Base-by-base conservation (phyloP, 1,284 basidiomycete genomes). In the Termitomyces sp. region DNA sequence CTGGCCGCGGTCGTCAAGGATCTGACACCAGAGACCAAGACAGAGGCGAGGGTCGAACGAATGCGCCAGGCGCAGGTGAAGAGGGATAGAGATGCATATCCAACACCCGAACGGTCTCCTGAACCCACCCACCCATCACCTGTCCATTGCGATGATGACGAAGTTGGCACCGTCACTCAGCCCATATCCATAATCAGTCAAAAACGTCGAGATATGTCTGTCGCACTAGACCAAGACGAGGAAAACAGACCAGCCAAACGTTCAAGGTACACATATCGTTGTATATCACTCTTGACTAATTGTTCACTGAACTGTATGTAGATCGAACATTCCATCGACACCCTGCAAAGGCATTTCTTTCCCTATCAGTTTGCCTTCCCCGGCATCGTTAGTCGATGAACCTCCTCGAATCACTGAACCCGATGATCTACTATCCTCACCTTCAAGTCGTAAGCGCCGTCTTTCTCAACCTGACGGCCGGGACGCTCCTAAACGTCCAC, bases 391-490 rank as follows among this genome's bases (percentile, higher is more conserved):
- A 3, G 3, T 46, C 0, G 54, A 56, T 5, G 54, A 56, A 16
- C 16, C 18, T 1, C 3, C 47, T 1, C 46, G 28, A 39, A 21
- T 18, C 14, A 2, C 10, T 30, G 42, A 31, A 46, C n/a, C 35
- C 16, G 9, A 34, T 16, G 2, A 39, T 28, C 10, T 39, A 33
- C 41, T 31, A 31, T n/a, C 21, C 21, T 39, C 42, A 16, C 43
- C 41, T 24, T 19, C 19, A n/a, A 41, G 34, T 24, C 56, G 46
- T 37, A 72, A 74, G 50, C 67, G 72, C 38, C 62, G 64, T 7
- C 48, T 70, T 10, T 74, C 72, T 4, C 66, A 70, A 5, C 47
- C 55, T 0, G 64, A 64, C 10, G 39, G 19, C 0, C 30, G 53
- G 4, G 44, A 34, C 0, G 13, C 49, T 31, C 43, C 62, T 3